These are phyloP conservation scores for Hemileccinum impolitum DNA, from an alignment of 768 basidiomycete species.

Conservation along the genomic window DNA sequence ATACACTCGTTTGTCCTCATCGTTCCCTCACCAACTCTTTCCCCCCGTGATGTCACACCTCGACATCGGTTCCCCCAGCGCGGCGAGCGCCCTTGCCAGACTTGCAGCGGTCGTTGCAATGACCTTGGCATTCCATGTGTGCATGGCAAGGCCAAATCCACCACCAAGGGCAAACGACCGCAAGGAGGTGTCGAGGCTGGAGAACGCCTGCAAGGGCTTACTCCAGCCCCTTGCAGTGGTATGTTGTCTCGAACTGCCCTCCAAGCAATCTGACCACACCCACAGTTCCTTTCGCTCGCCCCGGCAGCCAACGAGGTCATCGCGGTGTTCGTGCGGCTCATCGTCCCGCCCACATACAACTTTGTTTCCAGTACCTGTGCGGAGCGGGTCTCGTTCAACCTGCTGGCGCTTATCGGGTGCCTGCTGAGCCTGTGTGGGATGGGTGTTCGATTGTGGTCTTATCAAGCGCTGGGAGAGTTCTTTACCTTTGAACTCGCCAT, in stretches of 20 bases:
- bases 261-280: background rate
- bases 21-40: background rate
- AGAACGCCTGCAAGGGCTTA: background rate
- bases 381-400: slow-evolving; percentile 4
- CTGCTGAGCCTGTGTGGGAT: slow-evolving; percentile 24
- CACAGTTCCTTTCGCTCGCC: background rate
- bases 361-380: slow-evolving; percentile 2
- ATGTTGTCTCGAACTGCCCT: background rate
- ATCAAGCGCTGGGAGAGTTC: slow-evolving; percentile 33
- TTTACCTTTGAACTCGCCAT: slow-evolving; percentile 40
- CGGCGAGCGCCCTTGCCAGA: background rate
- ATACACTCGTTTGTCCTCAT: background rate
- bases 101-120: background rate
- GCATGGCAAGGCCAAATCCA: slow-evolving; percentile 7
- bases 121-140: slow-evolving; percentile 5
- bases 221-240: slow-evolving; percentile 2
- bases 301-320: slow-evolving; percentile 4
- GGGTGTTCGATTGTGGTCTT: slow-evolving; percentile 34
- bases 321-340: background rate
- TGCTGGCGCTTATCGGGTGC: background rate
- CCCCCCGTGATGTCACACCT: background rate
- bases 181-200: background rate
- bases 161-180: background rate
- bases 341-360: background rate
- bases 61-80: background rate